A percentile compares a stretch with the other conserved stretches of the same genome.
These are phyloP conservation scores for Blastobotrys terrestris DNA, from an alignment of 805 yeast species.

Conservation along the genomic window DNA sequence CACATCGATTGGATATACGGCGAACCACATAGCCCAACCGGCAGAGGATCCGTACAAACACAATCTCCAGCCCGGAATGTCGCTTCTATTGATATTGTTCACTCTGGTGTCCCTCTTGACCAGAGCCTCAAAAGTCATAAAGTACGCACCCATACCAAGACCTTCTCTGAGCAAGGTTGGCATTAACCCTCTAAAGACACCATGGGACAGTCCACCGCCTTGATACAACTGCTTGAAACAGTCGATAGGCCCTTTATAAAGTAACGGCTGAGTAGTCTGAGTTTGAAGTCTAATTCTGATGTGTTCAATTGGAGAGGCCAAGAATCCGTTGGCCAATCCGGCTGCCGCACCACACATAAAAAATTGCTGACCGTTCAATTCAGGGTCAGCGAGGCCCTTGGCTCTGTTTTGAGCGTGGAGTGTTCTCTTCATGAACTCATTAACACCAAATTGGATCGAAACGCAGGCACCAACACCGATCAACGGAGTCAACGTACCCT, in stretches of 20 bases:
- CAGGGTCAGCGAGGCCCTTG: constrained; percentile 28
- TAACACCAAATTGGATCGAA: constrained; percentile 90
- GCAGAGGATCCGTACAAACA: constrained; percentile 87
- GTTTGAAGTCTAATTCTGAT: constrained; percentile 91
- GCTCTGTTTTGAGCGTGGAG: constrained; percentile 44
- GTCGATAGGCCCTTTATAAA: constrained; percentile 69
- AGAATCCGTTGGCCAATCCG: constrained; percentile 80
- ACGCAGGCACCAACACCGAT: constrained; percentile 97
- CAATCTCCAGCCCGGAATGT: constrained; percentile 80
- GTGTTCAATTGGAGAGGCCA: constrained; percentile 94
- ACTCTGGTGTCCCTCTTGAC: constrained; percentile 57
- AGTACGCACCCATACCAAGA: constrained; percentile 80
- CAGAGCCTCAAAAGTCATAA: constrained; percentile 84
- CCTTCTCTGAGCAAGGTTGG: constrained; percentile 84
- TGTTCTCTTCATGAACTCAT: constrained; percentile 85
- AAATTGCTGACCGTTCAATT: constrained; percentile 55
- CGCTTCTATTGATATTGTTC: constrained; percentile 48
- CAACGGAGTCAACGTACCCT: constrained; percentile 91
- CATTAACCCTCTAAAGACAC: constrained; percentile 70
- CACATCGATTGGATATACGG: constrained; percentile 84
- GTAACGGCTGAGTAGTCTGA: constrained; percentile 52
- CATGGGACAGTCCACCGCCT: constrained; percentile 46
- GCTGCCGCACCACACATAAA: constrained; percentile 86
- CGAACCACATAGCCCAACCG: constrained; percentile 85
- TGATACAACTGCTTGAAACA: constrained; percentile 53